phyloP scores from a whole-genome alignment of 2,329 filamentous ascomycete genomes.

The Colletotrichum eremochloae region DNA sequence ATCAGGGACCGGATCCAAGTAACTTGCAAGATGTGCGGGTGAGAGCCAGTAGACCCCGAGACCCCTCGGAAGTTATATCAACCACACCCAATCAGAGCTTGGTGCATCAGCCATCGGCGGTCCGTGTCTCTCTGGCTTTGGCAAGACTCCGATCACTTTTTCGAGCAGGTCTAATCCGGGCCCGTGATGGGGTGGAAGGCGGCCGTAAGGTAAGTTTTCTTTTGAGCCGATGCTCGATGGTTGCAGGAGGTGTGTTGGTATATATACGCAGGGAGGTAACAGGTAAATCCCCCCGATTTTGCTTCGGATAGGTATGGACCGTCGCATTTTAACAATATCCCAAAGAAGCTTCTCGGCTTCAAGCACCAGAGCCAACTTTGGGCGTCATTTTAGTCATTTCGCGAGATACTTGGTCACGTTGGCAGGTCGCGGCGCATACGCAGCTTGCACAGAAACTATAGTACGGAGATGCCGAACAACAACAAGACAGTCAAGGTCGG shows the following conservation, averaged over 20 bases:
- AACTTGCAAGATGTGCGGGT: neutral
- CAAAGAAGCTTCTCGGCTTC: neutral
- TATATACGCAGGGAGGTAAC: neutral
- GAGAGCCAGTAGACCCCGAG: conserved; percentile 44
- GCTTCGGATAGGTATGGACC: no score
- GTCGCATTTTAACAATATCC: neutral
- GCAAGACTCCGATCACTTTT: neutral
- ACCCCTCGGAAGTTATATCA: conserved; percentile 45
- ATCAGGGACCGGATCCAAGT: neutral
- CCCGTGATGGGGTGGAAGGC: conserved; percentile 5
- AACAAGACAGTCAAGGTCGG: conserved; percentile 58
- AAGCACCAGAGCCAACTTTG: neutral
- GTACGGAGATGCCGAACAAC: conserved; percentile 37
- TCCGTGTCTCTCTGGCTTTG: conserved; percentile 1
- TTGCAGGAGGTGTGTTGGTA: neutral
- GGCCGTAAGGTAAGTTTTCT: neutral
- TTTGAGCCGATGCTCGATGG: neutral
- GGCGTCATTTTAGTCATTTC: neutral
- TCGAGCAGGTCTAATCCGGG: conserved; percentile 1
- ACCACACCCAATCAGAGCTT: conserved; percentile 48
- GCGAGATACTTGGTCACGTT: neutral
- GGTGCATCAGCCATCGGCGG: conserved; percentile 14
- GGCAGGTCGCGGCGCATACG: neutral
- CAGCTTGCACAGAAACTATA: conserved; percentile 6
- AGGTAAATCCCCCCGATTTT: neutral